These are phyloP conservation scores for Diaporthe capsici DNA, from an alignment of 2,329 filamentous ascomycete species.

Conservation along the genomic window DNA sequence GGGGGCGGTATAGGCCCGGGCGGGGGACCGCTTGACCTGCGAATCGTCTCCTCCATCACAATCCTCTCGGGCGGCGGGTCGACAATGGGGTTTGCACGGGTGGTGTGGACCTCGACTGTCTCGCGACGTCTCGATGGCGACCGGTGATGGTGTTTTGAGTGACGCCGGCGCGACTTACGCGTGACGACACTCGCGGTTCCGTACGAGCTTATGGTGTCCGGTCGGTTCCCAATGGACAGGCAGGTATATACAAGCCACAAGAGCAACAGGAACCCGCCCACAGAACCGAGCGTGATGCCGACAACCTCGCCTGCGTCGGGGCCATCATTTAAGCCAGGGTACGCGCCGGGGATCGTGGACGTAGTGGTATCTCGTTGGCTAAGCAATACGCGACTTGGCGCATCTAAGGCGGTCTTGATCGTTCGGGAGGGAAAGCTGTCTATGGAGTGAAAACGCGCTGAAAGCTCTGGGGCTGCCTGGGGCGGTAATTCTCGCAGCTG, in stretches of 20 bases:
- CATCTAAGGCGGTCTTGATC: slow-evolving; percentile 31
- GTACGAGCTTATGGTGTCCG: slow-evolving; percentile 41
- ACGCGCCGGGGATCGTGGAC: slow-evolving; percentile 49
- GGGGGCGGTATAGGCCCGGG: slow-evolving; percentile 28
- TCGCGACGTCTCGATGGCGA: slow-evolving; percentile 42
- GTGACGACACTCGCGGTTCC: slow-evolving; percentile 46
- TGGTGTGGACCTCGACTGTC: slow-evolving; percentile 49
- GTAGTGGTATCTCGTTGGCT: slow-evolving; percentile 44
- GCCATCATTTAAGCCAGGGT: slow-evolving; percentile 47
- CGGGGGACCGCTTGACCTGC: slow-evolving; percentile 42
- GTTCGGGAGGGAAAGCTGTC: slow-evolving; percentile 22
- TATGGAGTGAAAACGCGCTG: slow-evolving; percentile 22
- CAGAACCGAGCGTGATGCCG: slow-evolving; percentile 57
- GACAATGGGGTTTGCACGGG: background rate
- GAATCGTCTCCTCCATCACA: slow-evolving; percentile 48
- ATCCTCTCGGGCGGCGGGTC: slow-evolving; percentile 44
- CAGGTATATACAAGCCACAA: slow-evolving; percentile 52
- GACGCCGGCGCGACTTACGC: slow-evolving; percentile 44
- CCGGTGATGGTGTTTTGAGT: slow-evolving; percentile 42
- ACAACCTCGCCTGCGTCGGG: slow-evolving; percentile 54
- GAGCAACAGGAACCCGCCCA: slow-evolving; percentile 58
- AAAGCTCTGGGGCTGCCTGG: slow-evolving; percentile 9
- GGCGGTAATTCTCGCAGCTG: slow-evolving; percentile 34
- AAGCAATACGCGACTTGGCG: slow-evolving; percentile 41
- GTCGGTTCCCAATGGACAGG: slow-evolving; percentile 49